These are phyloP conservation scores for Colletotrichum melonis DNA, from an alignment of 2,329 filamentous ascomycete genomes.

Conservation along the genomic window DNA sequence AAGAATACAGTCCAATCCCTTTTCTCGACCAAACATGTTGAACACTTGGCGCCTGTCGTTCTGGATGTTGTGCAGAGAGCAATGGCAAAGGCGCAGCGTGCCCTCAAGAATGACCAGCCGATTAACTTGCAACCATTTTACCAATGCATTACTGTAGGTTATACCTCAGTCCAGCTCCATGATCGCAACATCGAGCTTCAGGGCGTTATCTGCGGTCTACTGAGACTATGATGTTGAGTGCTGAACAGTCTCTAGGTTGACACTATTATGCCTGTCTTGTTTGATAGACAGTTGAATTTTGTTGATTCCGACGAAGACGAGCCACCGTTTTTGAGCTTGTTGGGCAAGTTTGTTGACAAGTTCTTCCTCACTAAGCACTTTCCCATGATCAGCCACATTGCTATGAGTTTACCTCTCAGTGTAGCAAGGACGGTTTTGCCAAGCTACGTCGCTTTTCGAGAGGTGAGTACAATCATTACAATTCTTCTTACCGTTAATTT, in stretches of 20 bases:
- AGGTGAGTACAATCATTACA: background rate
- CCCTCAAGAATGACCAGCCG: background rate
- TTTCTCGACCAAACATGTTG: background rate
- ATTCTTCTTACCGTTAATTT: background rate
- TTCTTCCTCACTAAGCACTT: background rate
- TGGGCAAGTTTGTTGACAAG: background rate
- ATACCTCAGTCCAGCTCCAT: background rate
- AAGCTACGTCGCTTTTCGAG: background rate
- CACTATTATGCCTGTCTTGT: background rate
- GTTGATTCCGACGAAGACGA: background rate
- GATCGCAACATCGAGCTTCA: background rate
- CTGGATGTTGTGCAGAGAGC: background rate
- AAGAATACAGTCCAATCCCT: slow-evolving; percentile 4
- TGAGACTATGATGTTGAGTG: background rate
- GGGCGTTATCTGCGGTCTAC: background rate
- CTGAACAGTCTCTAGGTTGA: background rate
- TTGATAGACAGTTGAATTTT: background rate
- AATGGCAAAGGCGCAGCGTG: background rate
- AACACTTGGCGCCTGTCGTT: background rate
- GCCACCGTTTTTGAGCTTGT: background rate
- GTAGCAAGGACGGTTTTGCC: background rate
- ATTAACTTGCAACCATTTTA: background rate
- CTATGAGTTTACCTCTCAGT: background rate
- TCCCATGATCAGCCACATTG: background rate
- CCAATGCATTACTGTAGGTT: background rate